phyloP scores from a whole-genome alignment of 257 asterid genomes.

The Solanum lycopersicoides region DNA sequence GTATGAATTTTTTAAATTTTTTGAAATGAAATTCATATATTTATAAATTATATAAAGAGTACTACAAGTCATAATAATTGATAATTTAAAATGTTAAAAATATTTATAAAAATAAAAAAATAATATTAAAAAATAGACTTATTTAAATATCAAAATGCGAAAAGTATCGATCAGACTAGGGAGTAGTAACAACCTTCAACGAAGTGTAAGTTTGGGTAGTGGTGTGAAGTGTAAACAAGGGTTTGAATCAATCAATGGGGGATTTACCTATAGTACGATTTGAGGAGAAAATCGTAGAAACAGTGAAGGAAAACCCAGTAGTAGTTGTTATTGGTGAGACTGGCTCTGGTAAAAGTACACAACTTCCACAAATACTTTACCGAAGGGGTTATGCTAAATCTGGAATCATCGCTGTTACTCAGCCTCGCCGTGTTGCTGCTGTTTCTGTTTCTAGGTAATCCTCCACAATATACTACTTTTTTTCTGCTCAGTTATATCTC shows the following conservation, averaged over 20 bases:
- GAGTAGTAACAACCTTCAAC: too few species aligned
- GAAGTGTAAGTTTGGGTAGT: too few species aligned
- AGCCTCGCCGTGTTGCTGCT: conserved; percentile 98
- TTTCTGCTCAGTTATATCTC: too few species aligned
- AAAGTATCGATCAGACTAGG: too few species aligned
- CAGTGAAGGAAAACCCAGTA: conserved; percentile 66
- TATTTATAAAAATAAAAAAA: too few species aligned
- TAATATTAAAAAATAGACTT: too few species aligned
- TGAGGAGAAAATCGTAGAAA: conserved; percentile 71
- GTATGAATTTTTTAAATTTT: too few species aligned
- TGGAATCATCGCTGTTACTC: conserved; percentile 79
- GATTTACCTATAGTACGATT: conserved; percentile 61
- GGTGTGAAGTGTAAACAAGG: background rate
- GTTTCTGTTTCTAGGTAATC: conserved; percentile 73
- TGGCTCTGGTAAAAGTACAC: conserved; percentile 96
- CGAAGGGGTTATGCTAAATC: conserved; percentile 64
- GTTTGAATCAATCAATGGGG: conserved; percentile 28
- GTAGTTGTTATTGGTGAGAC: conserved; percentile 87
- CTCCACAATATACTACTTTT: background rate
- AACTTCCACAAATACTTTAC: conserved; percentile 87
- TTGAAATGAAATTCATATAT: too few species aligned
- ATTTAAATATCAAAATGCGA: too few species aligned
- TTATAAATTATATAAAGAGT: too few species aligned
- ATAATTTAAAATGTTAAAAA: too few species aligned
- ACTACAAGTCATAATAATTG: too few species aligned